Evolutionary conservation across 2,329 filamentous ascomycete genomes (phyloP), one percentile per base, ranked within the genome.

Genomic region (Xylariaceae sp.): DNA sequence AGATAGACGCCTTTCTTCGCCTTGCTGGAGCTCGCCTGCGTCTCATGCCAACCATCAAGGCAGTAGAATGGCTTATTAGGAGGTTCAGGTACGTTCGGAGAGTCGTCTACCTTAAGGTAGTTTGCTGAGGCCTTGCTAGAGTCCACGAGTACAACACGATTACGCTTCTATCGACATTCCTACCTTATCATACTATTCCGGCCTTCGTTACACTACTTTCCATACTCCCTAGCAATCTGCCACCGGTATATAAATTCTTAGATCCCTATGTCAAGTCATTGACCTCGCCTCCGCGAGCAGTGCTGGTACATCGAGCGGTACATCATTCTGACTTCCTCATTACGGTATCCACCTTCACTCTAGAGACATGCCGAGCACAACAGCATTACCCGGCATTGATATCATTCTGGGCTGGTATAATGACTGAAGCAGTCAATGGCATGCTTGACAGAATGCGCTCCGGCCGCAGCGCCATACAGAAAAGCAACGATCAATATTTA

Each of bases 1-100:
- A 87, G 51, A 75, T 97, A 50, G 89, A 95, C 64, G 82, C 84
- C 11, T 99, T 97, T 69, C 77, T 99, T 61, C 88, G 86, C 26
- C 79, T 97, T 11, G 85, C 89, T 9, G 88, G 90, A 18, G 85
- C 86, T 21, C 83, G 88, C 33, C 71, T 99, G 61, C 80, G 93
- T 59, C 78, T 99, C 26, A 92, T 88, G 75, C 93, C 94, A 33
- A 91, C 91, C 1, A 84, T 96, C 48, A 96, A 95, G 74, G 86
- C 92, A 13, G 80, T 97, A 30, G 95, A 99, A 76, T 99, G 94
- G 94, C 81, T 99, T 40, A 83, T 99, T 49, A 81, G 94, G 67
- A 82, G 93, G 66, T 99, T 97, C 68, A 85, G 87, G 91, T 95
- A 77, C 57, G 80, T 64, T 29, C 53, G 36, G 53, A 50, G 42